Evolutionary conservation across 1,284 basidiomycete species (phyloP), one percentile per base, ranked within the genome.

Genomic region (Sphagnurus paluster): DNA sequence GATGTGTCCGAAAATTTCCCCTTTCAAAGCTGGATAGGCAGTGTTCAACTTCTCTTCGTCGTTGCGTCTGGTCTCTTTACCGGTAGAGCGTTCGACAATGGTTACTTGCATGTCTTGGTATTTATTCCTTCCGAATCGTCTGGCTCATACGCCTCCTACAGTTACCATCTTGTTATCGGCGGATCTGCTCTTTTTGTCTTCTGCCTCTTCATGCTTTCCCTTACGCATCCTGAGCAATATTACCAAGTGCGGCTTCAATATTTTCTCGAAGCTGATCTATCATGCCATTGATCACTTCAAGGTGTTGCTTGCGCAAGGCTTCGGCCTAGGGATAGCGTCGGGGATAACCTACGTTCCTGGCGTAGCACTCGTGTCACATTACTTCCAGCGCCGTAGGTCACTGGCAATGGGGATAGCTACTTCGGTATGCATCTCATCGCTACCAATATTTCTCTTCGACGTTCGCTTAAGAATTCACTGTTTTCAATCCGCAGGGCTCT

Each of bases 371-470:
- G 52, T 74, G 26, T 62, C 74, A 4, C 75, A 77, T 37, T 73
- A 76, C 51, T 79, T 76, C 56, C 58, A 57, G 11, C 65, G 61
- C 33, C 64, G 67, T 5, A 68, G 77, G 9, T 64, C 76, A 11
- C 52, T 77, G 3, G 75, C 73, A 2, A 70, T 78, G 54, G 76
- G 76, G n/a, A 65, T 79, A 28, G 72, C 70, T 9, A 58, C 68
- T 30, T 60, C 67, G 21, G 72, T 63, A 55, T 53, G 49, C 63
- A 54, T 14, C 16, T 34, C 11, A 11, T 3, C 30, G 16, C n/a
- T 1, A 17, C 6, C 5, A 16, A 33, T 6, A 35, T 9, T 16
- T 5, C 14, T 14, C 5, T 19, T 10, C 9, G 52, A 46, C 24
- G 44, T 46, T 24, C 42, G 30, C 9, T 2, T 9, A 23, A 21